Conservation (phyloP, 176 grass and related monocot species). For the Eragrostis curvula region DNA sequence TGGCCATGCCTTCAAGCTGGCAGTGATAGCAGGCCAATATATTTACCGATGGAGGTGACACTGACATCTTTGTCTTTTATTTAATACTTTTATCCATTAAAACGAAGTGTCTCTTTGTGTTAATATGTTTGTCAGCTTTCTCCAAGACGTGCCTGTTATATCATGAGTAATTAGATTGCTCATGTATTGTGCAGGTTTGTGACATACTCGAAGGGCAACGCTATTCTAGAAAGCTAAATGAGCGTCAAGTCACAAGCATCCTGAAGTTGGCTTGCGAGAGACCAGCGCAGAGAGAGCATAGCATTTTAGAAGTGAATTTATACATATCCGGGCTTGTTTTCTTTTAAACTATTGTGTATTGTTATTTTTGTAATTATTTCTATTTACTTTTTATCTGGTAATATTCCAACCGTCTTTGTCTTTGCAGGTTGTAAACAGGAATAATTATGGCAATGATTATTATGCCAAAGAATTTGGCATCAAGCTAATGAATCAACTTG, state of each 20-base stretch:
- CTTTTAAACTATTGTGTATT: background rate
- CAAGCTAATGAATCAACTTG: constrained; percentile 53
- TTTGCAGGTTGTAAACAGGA: constrained; percentile 56
- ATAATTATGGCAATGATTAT: constrained; percentile 53
- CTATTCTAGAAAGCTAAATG: constrained; percentile 67
- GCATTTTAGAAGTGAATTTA: constrained; percentile 54
- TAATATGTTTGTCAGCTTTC: background rate
- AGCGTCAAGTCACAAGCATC: constrained; percentile 60
- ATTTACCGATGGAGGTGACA: constrained; percentile 74
- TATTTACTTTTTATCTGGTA: background rate
- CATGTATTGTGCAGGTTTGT: constrained; percentile 60
- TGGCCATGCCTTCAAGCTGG: constrained; percentile 85
- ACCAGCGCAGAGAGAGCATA: constrained; percentile 52
- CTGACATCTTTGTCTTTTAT: background rate
- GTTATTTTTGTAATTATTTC: background rate
- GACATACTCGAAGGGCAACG: constrained; percentile 67
- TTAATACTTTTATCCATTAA: background rate
- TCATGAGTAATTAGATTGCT: background rate
- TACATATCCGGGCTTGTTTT: background rate
- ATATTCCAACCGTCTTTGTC: background rate
- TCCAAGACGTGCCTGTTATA: background rate
- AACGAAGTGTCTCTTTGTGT: background rate
- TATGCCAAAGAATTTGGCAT: constrained; percentile 80
- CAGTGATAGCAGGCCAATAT: constrained; percentile 55
- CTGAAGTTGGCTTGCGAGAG: constrained; percentile 63